These are phyloP conservation scores for Beauveria rudraprayagi DNA, from an alignment of 2,329 filamentous ascomycete genomes.

Conservation along the genomic window DNA sequence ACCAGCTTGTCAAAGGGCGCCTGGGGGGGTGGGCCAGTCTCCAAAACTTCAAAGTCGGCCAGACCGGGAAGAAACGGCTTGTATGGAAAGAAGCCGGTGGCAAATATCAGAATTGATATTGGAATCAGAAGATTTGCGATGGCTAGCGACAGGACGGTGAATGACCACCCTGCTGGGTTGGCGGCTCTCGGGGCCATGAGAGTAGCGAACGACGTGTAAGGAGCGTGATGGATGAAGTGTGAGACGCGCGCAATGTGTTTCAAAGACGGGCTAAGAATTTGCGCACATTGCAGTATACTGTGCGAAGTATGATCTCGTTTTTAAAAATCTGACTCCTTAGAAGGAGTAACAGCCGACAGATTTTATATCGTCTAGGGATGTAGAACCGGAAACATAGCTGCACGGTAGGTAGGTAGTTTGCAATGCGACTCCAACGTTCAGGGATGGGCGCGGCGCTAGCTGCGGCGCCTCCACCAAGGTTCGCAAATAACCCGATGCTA, in stretches of 20 bases:
- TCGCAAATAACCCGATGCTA: background rate
- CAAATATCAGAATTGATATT: slow-evolving; percentile 67
- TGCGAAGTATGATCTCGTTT: background rate
- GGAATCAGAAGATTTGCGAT: slow-evolving; percentile 72
- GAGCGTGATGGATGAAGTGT: background rate
- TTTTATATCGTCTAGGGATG: background rate
- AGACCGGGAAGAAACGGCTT: slow-evolving; percentile 87
- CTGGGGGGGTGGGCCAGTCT: slow-evolving; percentile 47
- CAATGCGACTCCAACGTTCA: background rate
- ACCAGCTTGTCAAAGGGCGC: slow-evolving; percentile 81
- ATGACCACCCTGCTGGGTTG: slow-evolving; percentile 15
- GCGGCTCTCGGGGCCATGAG: background rate
- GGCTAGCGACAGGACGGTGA: slow-evolving; percentile 40
- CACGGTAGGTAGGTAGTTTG: background rate
- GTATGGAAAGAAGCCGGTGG: slow-evolving; percentile 92
- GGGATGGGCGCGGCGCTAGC: slow-evolving; percentile 1
- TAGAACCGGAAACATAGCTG: background rate
- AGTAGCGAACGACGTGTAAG: slow-evolving; percentile 5
- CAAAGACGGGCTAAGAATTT: background rate
- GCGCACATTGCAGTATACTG: background rate
- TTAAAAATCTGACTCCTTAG: background rate
- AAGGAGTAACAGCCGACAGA: background rate
- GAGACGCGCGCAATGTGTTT: background rate
- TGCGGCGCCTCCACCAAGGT: slow-evolving; percentile 5
- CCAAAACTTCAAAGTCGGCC: slow-evolving; percentile 55